Conservation (phyloP, 768 basidiomycete species). For the Termitomyces sp. region DNA sequence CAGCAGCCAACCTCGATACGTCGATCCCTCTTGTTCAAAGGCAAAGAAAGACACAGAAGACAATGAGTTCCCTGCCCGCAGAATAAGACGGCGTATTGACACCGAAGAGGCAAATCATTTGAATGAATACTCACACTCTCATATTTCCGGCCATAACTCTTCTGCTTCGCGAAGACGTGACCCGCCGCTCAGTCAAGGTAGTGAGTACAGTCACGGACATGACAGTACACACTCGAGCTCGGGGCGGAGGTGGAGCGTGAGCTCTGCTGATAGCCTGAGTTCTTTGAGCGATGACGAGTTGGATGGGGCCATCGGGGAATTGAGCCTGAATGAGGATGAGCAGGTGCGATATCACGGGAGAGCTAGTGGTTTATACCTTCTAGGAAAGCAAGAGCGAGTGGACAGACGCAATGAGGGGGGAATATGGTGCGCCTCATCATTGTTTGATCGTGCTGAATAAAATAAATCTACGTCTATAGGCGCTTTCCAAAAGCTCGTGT, state of each 20-base stretch:
- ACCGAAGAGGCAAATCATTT: slow-evolving; percentile 20
- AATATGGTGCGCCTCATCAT: slow-evolving; percentile 53
- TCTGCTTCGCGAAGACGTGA: slow-evolving; percentile 13
- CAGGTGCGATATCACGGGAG: slow-evolving; percentile 87
- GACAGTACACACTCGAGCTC: background rate
- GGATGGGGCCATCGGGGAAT: slow-evolving; percentile 74
- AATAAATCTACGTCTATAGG: slow-evolving; percentile 30
- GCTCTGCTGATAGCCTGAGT: slow-evolving; percentile 25
- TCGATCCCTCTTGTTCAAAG: slow-evolving; percentile 13
- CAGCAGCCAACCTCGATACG: slow-evolving; percentile 9
- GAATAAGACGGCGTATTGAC: slow-evolving; percentile 48
- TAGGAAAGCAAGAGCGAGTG: slow-evolving; percentile 54
- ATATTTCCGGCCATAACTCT: slow-evolving; percentile 18
- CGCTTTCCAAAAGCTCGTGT: slow-evolving; percentile 86
- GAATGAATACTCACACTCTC: slow-evolving; percentile 8
- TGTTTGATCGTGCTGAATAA: background rate
- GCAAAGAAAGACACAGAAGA: slow-evolving; percentile 1
- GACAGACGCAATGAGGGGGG: slow-evolving; percentile 72
- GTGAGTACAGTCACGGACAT: background rate
- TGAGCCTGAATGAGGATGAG: slow-evolving; percentile 83
- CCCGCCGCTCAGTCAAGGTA: slow-evolving; percentile 11
- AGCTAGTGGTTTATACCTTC: slow-evolving; percentile 72
- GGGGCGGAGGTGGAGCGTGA: slow-evolving; percentile 25
- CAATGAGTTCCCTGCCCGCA: slow-evolving; percentile 32
- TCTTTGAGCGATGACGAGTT: slow-evolving; percentile 38